phyloP scores from a whole-genome alignment of 306 rosid species.

The Medicago arabica region DNA sequence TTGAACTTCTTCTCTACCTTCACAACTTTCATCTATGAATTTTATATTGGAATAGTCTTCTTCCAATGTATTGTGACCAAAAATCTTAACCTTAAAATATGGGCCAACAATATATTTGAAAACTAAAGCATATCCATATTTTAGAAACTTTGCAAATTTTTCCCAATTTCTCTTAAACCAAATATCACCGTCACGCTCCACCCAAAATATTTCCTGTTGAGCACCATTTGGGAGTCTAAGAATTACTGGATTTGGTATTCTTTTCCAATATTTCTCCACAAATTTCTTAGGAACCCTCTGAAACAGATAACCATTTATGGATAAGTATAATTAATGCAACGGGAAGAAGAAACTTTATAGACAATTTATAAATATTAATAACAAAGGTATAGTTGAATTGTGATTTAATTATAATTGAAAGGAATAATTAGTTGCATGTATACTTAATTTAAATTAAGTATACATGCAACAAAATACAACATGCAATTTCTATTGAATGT shows the following conservation, averaged over 20 bases:
- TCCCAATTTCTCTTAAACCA: not conserved
- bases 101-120: not conserved
- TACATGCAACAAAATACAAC: too few relatives aligned
- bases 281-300: not conserved
- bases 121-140: not conserved
- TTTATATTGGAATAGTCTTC: not conserved
- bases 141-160: not conserved
- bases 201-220: not conserved
- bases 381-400: too few relatives aligned
- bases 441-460: too few relatives aligned
- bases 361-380: too few relatives aligned
- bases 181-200: not conserved
- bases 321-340: too few relatives aligned
- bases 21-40: not conserved
- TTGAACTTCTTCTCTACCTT: not conserved
- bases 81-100: not conserved
- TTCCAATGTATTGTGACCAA: not conserved
- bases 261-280: not conserved
- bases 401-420: too few relatives aligned
- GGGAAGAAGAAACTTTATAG: too few relatives aligned
- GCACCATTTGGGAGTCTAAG: not conserved
- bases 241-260: not conserved
- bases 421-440: too few relatives aligned
- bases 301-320: not conserved
- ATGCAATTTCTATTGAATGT: too few relatives aligned